Percentiles rank a stretch among this genome's conserved stretches.
These are phyloP conservation scores for Kokia cookei DNA, from an alignment of 441 rosid species.

Conservation along the genomic window DNA sequence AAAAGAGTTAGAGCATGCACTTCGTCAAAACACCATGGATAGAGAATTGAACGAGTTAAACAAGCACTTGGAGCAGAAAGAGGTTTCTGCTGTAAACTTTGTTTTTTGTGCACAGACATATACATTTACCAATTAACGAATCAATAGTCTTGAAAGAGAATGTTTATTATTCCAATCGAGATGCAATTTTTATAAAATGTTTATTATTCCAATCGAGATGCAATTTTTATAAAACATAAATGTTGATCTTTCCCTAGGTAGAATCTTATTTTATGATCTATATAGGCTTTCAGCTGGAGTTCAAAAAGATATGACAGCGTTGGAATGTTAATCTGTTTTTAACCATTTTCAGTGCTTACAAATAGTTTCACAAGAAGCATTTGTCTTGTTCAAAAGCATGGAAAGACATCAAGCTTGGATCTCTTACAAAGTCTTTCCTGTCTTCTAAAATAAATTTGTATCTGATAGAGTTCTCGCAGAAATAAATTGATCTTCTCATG, in stretches of 20 bases:
- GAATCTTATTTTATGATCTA: not conserved
- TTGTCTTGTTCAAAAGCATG: not conserved
- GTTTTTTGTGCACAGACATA: conserved; percentile 2
- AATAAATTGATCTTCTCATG: not conserved
- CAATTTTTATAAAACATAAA: not conserved
- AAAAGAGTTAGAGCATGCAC: conserved; percentile 61
- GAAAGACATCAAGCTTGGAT: not conserved
- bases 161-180: not conserved
- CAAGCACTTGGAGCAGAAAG: conserved; percentile 63
- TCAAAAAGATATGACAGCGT: not conserved
- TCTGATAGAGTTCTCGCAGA: not conserved
- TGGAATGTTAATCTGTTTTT: not conserved
- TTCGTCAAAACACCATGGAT: conserved; percentile 53
- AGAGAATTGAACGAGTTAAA: conserved; percentile 57
- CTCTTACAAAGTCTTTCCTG: not conserved
- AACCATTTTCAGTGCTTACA: not conserved
- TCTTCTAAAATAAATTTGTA: not conserved
- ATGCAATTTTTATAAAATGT: not conserved
- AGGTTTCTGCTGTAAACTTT: conserved; percentile 33
- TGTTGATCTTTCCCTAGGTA: not conserved
- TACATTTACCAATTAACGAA: not conserved
- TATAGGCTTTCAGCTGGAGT: not conserved
- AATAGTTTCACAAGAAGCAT: not conserved
- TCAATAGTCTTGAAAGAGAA: conserved; percentile 1
- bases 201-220: not conserved